phyloP scores from a whole-genome alignment of 371 early-diverging fungal genomes.

The Syncephalis fuscata region DNA sequence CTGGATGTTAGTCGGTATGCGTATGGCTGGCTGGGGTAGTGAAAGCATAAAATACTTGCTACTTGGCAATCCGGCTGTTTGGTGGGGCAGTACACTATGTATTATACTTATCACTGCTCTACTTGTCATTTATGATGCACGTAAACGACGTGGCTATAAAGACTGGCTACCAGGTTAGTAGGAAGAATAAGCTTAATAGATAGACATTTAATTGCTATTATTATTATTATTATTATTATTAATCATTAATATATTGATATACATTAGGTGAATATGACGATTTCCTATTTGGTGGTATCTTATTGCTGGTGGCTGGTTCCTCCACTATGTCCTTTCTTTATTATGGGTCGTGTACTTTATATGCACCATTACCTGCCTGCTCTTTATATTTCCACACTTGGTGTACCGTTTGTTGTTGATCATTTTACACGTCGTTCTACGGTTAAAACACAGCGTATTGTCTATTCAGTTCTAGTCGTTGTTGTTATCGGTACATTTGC shows the following conservation, averaged over 20 bases:
- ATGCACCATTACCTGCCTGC: conserved; percentile 99
- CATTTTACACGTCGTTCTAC: conserved; percentile 17
- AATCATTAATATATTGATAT: not conserved
- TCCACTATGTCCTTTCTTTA: conserved; percentile 97
- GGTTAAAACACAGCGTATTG: not conserved
- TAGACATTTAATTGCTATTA: not conserved
- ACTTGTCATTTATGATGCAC: conserved; percentile 32
- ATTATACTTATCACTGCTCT: conserved; percentile 29
- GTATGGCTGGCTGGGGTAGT: conserved; percentile 97
- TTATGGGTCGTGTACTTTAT: conserved; percentile 96
- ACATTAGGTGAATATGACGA: conserved; percentile 48
- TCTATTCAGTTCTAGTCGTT: not conserved
- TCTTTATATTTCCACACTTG: conserved; percentile 79
- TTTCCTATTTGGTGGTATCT: conserved; percentile 52
- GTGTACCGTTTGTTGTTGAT: conserved; percentile 54
- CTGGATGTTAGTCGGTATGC: conserved; percentile 72
- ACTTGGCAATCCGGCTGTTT: conserved; percentile 91
- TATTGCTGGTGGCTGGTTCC: conserved; percentile 77
- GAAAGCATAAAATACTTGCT: conserved; percentile 80
- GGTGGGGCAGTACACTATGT: conserved; percentile 79
- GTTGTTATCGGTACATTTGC: not conserved
- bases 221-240: not conserved
- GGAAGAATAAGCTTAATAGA: not conserved
- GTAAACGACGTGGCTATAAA: conserved; percentile 44
- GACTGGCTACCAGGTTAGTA: conserved; percentile 38